Conservation (phyloP, 2,329 filamentous ascomycete species). For the Neopestalotiopsis rosae region DNA sequence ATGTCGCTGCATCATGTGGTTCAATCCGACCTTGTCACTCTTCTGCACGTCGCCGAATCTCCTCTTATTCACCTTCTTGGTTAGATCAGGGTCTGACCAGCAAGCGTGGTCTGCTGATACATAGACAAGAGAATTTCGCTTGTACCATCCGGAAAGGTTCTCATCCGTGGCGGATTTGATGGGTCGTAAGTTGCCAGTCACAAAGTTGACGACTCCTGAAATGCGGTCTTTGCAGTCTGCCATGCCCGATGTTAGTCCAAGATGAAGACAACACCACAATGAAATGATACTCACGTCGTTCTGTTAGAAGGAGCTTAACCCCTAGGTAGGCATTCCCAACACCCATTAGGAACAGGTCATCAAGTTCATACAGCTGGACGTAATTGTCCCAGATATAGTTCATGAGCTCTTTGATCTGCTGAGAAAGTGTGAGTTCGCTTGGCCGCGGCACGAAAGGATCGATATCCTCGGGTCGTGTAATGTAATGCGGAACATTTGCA, state of each 20-base stretch:
- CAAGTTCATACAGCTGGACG: constrained; percentile 76
- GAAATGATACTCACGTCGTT: constrained; percentile 62
- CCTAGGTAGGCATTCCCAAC: constrained; percentile 89
- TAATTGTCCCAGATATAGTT: constrained; percentile 98
- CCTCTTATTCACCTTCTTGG: constrained; percentile 62
- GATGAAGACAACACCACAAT: neutral
- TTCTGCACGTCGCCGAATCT: constrained; percentile 64
- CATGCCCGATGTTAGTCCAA: neutral
- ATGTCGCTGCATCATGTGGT: constrained; percentile 63
- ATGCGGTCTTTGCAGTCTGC: constrained; percentile 68
- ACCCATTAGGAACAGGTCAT: constrained; percentile 84
- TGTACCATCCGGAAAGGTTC: constrained; percentile 82
- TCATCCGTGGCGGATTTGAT: constrained; percentile 80
- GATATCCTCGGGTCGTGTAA: constrained; percentile 66
- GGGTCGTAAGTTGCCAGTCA: constrained; percentile 76
- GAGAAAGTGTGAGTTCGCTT: constrained; percentile 55
- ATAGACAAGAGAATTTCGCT: constrained; percentile 78
- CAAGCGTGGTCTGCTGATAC: constrained; percentile 77
- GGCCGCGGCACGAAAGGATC: constrained; percentile 52
- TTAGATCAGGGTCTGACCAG: constrained; percentile 70
- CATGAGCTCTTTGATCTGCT: constrained; percentile 74
- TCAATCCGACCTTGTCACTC: constrained; percentile 54
- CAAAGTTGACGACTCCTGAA: constrained; percentile 79
- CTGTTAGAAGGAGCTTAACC: constrained; percentile 79
- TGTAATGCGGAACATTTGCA: constrained; percentile 83